Conservation (phyloP, 2,329 filamentous ascomycete species). For the Nemania bipapillata region DNA sequence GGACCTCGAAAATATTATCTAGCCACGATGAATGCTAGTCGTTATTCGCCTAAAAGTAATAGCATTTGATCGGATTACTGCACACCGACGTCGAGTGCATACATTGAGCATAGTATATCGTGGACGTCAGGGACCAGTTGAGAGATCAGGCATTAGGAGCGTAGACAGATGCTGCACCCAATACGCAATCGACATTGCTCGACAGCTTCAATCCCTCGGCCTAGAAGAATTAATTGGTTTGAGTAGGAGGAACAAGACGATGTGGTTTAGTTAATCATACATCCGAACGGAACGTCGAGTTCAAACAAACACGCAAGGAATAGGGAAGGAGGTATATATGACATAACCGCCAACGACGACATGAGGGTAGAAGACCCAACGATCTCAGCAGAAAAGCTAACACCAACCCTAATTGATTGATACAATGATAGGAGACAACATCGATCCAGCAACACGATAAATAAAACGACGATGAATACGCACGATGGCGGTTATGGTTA, state of each 20-base stretch:
- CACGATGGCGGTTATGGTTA: neutral
- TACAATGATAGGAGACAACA: no score
- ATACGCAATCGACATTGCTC: neutral
- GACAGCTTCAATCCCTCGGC: neutral
- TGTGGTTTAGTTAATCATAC: no score
- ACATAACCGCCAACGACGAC: neutral
- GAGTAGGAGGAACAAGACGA: neutral
- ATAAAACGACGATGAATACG: neutral
- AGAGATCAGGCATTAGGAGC: neutral
- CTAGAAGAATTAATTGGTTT: neutral
- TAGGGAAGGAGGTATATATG: no score
- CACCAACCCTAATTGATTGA: no score
- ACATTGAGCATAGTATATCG: neutral
- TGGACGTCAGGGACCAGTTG: neutral
- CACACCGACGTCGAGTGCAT: neutral
- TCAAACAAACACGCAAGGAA: no score
- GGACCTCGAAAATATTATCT: neutral
- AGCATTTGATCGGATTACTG: neutral
- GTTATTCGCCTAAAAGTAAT: neutral
- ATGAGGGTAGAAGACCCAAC: no score
- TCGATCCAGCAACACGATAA: no score
- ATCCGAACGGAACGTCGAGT: no score
- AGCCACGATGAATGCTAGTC: neutral
- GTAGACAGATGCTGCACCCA: neutral
- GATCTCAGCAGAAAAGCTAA: no score